phyloP scores from a whole-genome alignment of 257 asterid species.

The Fraxinus pennsylvanica region DNA sequence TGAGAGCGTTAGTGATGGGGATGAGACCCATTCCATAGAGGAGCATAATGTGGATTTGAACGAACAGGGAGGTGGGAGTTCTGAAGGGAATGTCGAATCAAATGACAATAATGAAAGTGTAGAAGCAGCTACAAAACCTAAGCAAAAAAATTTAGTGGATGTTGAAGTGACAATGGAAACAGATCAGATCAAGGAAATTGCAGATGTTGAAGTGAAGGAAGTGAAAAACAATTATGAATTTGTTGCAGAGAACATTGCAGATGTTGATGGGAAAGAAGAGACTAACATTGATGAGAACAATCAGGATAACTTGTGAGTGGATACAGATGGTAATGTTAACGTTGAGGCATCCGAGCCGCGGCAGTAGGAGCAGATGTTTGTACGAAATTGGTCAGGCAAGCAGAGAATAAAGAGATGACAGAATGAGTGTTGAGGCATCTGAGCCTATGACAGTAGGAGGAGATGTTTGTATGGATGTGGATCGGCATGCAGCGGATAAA shows the following conservation, averaged over 20 bases:
- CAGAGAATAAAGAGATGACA: conserved; percentile 3
- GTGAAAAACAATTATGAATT: conserved; percentile 13
- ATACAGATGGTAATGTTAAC: conserved; percentile 12
- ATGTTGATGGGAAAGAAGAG: conserved; percentile 11
- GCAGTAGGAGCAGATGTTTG: conserved; percentile 21
- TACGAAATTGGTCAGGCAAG: conserved; percentile 16
- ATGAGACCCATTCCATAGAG: conserved; percentile 48
- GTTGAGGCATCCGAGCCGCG: conserved; percentile 12
- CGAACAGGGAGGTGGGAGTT: conserved; percentile 31
- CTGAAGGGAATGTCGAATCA: conserved; percentile 14
- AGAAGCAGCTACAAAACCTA: conserved; percentile 20
- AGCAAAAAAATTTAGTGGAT: background rate
- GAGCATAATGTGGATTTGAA: conserved; percentile 47
- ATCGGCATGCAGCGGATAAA: conserved; percentile 15
- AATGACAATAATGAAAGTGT: conserved; percentile 19
- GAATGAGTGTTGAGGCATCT: conserved; percentile 14
- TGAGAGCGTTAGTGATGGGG: conserved; percentile 56
- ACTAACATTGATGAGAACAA: conserved; percentile 8
- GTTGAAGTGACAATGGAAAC: conserved; percentile 14
- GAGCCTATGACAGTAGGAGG: conserved; percentile 11
- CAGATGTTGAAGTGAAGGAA: background rate
- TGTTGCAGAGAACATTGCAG: background rate
- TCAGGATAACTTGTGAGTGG: background rate
- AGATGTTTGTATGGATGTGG: conserved; percentile 21
- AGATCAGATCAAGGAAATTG: background rate